Percentiles rank a stretch among this genome's conserved stretches.
These are phyloP conservation scores for Saccharomycopsis hybrid DNA, from an alignment of 1,139 yeast species.

Conservation along the genomic window DNA sequence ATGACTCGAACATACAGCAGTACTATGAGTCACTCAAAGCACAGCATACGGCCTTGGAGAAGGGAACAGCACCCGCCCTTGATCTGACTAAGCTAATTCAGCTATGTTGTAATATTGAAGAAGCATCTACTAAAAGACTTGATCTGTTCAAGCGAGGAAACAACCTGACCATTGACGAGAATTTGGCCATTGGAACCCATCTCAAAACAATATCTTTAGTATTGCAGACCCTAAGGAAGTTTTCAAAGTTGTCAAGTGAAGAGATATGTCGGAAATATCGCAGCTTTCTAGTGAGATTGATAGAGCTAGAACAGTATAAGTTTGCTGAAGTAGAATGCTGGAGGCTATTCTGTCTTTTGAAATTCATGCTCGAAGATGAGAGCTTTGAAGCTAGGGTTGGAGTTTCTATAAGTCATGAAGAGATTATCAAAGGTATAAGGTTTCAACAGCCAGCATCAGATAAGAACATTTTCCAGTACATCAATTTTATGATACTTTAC, in stretches of 20 bases:
- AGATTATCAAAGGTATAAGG: constrained; percentile 8
- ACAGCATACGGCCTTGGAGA: too few species aligned
- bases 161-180: not conserved
- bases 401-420: constrained; percentile 2
- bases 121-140: not conserved
- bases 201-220: not conserved
- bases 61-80: not conserved
- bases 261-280: constrained; percentile 1
- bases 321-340: constrained; percentile 6
- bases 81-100: not conserved
- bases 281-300: constrained; percentile 4
- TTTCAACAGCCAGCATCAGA: not conserved
- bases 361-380: not conserved
- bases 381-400: too few species aligned
- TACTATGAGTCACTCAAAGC: not conserved
- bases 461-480: constrained; percentile 1
- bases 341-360: constrained; percentile 1
- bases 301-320: constrained; percentile 1
- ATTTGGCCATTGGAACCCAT: not conserved
- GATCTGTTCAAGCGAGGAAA: not conserved
- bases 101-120: not conserved
- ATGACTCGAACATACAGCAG: not conserved
- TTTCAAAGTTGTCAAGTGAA: not conserved
- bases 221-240: not conserved
- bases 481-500: constrained; percentile 14